Percentiles rank a stretch among this genome's conserved stretches.
These are phyloP conservation scores for Capronia coronata DNA, from an alignment of 2,329 filamentous ascomycete genomes.

Conservation along the genomic window DNA sequence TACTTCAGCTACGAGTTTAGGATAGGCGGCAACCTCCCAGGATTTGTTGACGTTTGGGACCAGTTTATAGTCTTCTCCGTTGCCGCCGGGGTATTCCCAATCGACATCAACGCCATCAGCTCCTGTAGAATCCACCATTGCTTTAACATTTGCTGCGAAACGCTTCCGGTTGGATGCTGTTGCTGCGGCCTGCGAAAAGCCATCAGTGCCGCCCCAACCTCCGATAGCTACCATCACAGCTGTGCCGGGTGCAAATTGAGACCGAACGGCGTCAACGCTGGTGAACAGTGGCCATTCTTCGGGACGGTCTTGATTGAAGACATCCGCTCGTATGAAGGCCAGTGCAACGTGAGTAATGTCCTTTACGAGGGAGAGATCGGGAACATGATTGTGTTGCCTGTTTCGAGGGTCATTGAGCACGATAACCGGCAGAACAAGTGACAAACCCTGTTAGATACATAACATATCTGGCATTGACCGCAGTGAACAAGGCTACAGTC, in stretches of 20 bases:
- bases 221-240: conserved; percentile 66
- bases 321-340: conserved; percentile 51
- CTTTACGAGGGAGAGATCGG: conserved; percentile 32
- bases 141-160: conserved; percentile 59
- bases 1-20: conserved; percentile 52
- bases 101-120: conserved; percentile 64
- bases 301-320: conserved; percentile 42
- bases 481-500: neutral
- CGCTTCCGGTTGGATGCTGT: conserved; percentile 45
- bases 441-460: conserved; percentile 28
- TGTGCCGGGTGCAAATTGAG: conserved; percentile 47
- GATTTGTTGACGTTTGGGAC: conserved; percentile 42
- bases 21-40: neutral
- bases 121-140: conserved; percentile 55
- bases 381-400: conserved; percentile 34
- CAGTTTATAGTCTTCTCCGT: conserved; percentile 57
- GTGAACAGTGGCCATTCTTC: conserved; percentile 49
- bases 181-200: conserved; percentile 54
- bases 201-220: conserved; percentile 64
- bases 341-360: conserved; percentile 53
- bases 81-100: conserved; percentile 59
- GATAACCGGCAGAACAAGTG: neutral
- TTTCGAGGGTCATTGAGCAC: conserved; percentile 3
- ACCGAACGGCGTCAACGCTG: conserved; percentile 44
- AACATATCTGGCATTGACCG: conserved; percentile 16